Evolutionary conservation across 306 rosid species (phyloP).

Genomic region (Medicago lupulina): DNA sequence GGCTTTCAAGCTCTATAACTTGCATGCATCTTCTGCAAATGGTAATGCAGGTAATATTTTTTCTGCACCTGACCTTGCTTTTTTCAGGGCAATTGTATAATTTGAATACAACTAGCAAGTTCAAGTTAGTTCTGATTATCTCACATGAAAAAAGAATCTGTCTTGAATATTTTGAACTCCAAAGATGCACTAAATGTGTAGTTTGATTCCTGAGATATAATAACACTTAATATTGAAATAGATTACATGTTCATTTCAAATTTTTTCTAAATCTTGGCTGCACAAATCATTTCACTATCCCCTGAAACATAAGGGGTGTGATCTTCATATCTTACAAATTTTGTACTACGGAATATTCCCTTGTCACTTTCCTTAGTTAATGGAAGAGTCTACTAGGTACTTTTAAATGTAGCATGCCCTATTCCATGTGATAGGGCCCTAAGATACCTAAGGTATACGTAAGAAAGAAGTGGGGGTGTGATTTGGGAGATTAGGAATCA

Average conservation of each 20-base stretch:
- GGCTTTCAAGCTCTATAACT: conserved; percentile 87
- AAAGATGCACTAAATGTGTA: not conserved
- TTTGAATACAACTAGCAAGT: conserved; percentile 20
- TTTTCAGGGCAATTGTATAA: conserved; percentile 15
- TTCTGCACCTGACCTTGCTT: conserved; percentile 26
- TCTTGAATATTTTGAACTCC: conserved; percentile 5
- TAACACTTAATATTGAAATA: not conserved
- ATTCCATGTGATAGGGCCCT: not conserved
- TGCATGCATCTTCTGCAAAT: conserved; percentile 98
- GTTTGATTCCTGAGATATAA: not conserved
- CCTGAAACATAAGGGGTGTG: not conserved
- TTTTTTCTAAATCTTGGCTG: not conserved
- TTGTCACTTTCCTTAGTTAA: not conserved
- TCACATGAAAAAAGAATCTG: not conserved
- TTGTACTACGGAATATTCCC: not conserved
- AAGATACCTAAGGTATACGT: not conserved
- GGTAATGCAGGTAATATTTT: conserved; percentile 86
- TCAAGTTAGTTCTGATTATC: conserved; percentile 16
- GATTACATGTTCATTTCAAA: not conserved
- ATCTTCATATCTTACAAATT: not conserved
- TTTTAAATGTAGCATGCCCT: not conserved
- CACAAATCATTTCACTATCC: not conserved
- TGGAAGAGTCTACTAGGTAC: not conserved
- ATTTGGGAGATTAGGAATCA: no score
- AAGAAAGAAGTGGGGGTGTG: no score